These are phyloP conservation scores for Rutstroemia sp. DNA, from an alignment of 2,329 filamentous ascomycete species.

Conservation along the genomic window DNA sequence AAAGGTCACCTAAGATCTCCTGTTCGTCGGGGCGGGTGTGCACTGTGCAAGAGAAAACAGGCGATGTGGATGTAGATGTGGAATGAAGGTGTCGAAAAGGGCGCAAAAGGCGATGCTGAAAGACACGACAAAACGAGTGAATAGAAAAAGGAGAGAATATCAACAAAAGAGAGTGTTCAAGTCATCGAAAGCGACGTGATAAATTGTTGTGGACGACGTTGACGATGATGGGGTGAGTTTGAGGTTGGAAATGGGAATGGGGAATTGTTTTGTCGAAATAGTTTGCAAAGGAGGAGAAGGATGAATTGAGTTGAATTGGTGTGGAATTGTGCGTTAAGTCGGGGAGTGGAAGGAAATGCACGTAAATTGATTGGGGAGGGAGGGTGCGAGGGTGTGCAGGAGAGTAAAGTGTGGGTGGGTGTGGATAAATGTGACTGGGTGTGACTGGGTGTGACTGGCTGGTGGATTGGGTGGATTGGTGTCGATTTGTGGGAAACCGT, in stretches of 20 bases:
- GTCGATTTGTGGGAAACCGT: no score
- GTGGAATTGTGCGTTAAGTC: no score
- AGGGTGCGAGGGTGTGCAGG: no score
- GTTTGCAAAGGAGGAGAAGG: no score
- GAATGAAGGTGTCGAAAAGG: slow-evolving; percentile 4
- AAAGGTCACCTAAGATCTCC: background rate
- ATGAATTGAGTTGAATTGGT: no score
- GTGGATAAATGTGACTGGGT: no score
- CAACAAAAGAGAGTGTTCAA: slow-evolving; percentile 13
- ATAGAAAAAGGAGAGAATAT: slow-evolving; percentile 3
- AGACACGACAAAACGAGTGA: background rate
- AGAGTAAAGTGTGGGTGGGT: no score
- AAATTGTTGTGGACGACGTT: background rate
- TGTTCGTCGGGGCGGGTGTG: background rate
- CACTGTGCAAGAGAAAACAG: background rate
- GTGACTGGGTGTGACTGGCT: no score
- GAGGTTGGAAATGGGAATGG: background rate
- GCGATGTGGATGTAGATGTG: slow-evolving; percentile 5
- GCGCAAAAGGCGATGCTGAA: background rate
- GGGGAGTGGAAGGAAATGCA: no score
- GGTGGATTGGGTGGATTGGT: no score
- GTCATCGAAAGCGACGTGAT: slow-evolving; percentile 10
- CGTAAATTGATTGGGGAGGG: no score
- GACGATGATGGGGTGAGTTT: slow-evolving; percentile 32
- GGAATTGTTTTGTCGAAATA: no score